phyloP scores from a whole-genome alignment of 306 rosid species.

The Medicago lupulina region DNA sequence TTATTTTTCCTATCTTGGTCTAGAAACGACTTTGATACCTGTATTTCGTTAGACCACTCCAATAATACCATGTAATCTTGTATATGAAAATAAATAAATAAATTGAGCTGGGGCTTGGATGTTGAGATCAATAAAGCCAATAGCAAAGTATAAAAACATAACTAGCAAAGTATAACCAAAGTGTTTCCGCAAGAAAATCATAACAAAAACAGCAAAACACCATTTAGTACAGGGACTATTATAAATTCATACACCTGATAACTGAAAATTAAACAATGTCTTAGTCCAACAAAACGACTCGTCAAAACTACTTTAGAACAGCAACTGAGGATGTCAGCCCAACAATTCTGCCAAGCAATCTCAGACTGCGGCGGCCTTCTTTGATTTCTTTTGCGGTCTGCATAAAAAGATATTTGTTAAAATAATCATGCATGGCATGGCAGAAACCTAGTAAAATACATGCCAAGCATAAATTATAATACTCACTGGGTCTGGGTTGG shows the following conservation, averaged over 20 bases:
- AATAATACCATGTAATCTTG: not conserved
- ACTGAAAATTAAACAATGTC: conserved; percentile 44
- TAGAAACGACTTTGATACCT: too few species aligned
- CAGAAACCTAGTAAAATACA: not conserved
- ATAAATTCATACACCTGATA: conserved; percentile 48
- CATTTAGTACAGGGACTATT: conserved; percentile 21
- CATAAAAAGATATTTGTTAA: conserved; percentile 4
- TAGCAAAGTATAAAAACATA: not conserved
- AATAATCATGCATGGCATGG: not conserved
- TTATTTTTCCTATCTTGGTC: too few species aligned
- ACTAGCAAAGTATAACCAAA: not conserved
- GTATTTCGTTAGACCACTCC: too few species aligned
- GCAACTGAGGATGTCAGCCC: conserved; percentile 27
- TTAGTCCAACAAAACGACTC: conserved; percentile 46
- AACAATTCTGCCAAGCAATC: conserved; percentile 19
- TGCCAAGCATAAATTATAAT: not conserved
- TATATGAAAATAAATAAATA: not conserved
- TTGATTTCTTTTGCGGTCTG: conserved; percentile 83
- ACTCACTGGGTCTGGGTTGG: conserved; percentile 75
- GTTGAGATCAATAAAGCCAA: not conserved
- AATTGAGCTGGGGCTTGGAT: not conserved
- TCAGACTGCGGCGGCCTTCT: conserved; percentile 58
- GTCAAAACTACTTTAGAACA: conserved; percentile 61
- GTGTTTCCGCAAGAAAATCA: conserved; percentile 19
- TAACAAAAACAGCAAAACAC: conserved; percentile 25